A percentile compares a stretch with the other conserved stretches of the same genome.
Conservation (phyloP, 2,329 filamentous ascomycete genomes). For the Exserohilum rostratum region DNA sequence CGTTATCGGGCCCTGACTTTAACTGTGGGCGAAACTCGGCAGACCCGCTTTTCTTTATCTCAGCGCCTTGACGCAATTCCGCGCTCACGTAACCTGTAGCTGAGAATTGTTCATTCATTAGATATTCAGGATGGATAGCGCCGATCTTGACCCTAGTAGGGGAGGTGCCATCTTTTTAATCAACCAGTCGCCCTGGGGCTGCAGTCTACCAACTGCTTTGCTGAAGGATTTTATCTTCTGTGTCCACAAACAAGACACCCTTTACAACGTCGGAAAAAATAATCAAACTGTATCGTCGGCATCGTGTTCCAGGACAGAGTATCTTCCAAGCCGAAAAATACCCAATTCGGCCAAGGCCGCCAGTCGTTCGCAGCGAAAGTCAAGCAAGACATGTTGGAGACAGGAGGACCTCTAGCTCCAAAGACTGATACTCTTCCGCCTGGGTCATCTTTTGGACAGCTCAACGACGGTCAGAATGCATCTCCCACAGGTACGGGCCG, state of each 20-base stretch:
- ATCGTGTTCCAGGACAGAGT: no score
- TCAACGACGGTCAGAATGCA: background rate
- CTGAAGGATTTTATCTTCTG: no score
- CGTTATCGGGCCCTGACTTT: background rate
- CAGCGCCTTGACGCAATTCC: slow-evolving; percentile 4
- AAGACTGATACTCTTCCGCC: background rate
- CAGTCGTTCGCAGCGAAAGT: background rate
- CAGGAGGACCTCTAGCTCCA: background rate
- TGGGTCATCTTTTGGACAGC: background rate
- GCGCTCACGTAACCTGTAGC: slow-evolving; percentile 18
- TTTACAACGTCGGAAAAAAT: no score
- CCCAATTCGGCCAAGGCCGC: no score
- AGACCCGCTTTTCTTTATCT: slow-evolving; percentile 8
- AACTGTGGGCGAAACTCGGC: slow-evolving; percentile 4
- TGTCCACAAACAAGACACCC: no score
- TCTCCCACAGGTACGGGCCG: background rate
- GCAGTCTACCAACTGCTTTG: no score
- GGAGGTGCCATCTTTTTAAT: no score
- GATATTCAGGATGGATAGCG: no score
- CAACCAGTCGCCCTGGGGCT: no score
- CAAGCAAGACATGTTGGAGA: background rate
- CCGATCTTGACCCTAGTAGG: background rate
- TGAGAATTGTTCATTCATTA: slow-evolving; percentile 2
- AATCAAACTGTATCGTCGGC: no score
- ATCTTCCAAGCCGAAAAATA: no score